Evolutionary conservation across 2,329 filamentous ascomycete species (phyloP).

Genomic region (Grosmannia clavigera): DNA sequence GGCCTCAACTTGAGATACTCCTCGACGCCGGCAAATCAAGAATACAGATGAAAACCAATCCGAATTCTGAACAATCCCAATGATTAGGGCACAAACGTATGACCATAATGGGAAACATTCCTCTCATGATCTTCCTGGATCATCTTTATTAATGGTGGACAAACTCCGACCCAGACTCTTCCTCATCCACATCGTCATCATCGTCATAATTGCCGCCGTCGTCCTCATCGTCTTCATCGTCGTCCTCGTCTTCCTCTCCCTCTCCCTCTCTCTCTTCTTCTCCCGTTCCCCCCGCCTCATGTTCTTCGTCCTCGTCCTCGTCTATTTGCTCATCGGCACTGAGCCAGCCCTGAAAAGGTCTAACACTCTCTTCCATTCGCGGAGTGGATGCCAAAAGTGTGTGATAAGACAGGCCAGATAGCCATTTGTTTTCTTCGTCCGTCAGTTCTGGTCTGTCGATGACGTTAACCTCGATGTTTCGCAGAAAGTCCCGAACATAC

Average conservation of each 20-base stretch:
- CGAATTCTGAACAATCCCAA: too few species aligned
- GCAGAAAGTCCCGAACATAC: conserved; percentile 8
- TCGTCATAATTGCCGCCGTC: background rate
- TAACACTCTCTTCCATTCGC: background rate
- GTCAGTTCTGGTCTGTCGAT: background rate
- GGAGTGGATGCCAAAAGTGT: conserved; percentile 6
- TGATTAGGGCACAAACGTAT: background rate
- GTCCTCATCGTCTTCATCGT: background rate
- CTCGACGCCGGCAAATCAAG: too few species aligned
- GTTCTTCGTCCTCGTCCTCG: background rate
- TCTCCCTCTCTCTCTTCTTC: background rate
- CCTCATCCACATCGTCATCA: background rate
- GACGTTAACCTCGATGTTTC: background rate
- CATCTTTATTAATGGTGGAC: background rate
- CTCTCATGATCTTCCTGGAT: background rate
- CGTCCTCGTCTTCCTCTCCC: background rate
- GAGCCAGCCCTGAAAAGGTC: background rate
- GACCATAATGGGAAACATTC: background rate
- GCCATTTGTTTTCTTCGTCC: conserved; percentile 4
- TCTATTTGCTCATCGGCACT: background rate
- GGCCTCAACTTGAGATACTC: too few species aligned
- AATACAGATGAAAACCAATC: too few species aligned
- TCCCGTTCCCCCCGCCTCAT: background rate
- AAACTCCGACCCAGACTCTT: background rate
- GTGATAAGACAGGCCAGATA: conserved; percentile 2